A percentile compares a stretch with the other conserved stretches of the same genome.
Evolutionary conservation across 1,284 basidiomycete species (phyloP).

Genomic region (Trametes pubescens): DNA sequence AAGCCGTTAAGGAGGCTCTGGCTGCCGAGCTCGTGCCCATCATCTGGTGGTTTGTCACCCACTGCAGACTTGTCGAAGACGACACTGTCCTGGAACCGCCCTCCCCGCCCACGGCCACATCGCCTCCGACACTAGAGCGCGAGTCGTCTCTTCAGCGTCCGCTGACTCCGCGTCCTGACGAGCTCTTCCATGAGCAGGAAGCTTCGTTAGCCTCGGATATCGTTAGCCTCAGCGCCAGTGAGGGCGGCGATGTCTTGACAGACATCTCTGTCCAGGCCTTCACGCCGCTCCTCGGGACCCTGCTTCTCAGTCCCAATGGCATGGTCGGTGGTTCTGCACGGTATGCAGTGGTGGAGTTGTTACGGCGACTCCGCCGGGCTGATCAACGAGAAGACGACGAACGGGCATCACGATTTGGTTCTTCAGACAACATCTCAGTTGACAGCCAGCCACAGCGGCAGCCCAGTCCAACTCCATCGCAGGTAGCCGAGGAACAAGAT

Average conservation of each 20-base stretch:
- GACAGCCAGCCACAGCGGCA: constrained; percentile 7
- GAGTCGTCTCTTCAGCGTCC: constrained; percentile 14
- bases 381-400: constrained; percentile 50
- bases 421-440: constrained; percentile 3
- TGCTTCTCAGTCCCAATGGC: constrained; percentile 85
- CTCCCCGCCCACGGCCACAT: constrained; percentile 23
- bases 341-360: constrained; percentile 80
- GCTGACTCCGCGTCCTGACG: constrained; percentile 14
- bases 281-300: constrained; percentile 89
- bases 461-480: constrained; percentile 22
- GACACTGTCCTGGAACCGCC: constrained; percentile 32
- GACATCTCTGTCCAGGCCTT: constrained; percentile 85
- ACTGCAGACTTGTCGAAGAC: constrained; percentile 68
- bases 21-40: constrained; percentile 84
- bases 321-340: constrained; percentile 80
- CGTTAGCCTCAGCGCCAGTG: background rate
- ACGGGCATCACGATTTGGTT: constrained; percentile 13
- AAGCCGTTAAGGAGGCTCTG: constrained; percentile 91
- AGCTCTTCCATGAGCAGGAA: constrained; percentile 11
- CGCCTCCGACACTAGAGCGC: constrained; percentile 29
- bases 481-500: constrained; percentile 43
- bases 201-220: background rate
- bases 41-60: constrained; percentile 95
- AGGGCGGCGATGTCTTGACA: constrained; percentile 41
- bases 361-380: constrained; percentile 67